phyloP scores from a whole-genome alignment of 441 rosid species.

The Jatropha podagrica region DNA sequence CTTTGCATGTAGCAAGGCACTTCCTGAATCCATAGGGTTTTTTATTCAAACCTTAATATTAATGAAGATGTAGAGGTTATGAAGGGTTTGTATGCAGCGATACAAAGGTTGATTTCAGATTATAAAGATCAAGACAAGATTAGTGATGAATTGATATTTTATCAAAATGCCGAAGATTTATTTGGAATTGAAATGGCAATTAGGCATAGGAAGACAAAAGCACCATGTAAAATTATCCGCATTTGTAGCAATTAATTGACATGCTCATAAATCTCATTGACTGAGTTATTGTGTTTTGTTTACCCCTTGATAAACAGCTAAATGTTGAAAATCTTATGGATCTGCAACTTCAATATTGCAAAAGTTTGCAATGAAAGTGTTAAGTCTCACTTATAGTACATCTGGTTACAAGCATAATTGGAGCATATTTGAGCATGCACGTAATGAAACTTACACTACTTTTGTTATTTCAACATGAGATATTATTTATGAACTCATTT shows the following conservation, averaged over 20 bases:
- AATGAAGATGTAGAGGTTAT: not conserved
- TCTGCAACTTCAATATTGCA: not conserved
- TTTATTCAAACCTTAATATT: not conserved
- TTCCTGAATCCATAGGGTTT: not conserved
- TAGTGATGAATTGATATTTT: not conserved
- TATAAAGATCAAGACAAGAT: not conserved
- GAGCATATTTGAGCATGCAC: not conserved
- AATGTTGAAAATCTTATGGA: not conserved
- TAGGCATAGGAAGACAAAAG: not conserved
- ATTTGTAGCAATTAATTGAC: not conserved
- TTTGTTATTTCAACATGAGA: not conserved
- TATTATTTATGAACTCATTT: not conserved
- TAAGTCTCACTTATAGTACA: not conserved
- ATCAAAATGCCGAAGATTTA: not conserved
- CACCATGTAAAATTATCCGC: not conserved
- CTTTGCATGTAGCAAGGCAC: not conserved
- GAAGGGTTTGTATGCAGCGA: not conserved
- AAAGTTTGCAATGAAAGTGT: not conserved
- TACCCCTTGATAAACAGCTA: not conserved
- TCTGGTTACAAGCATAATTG: not conserved
- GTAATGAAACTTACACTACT: not conserved
- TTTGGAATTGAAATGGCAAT: not conserved
- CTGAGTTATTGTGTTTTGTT: accelerated
- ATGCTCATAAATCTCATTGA: not conserved
- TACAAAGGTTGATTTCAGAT: not conserved